phyloP scores from a whole-genome alignment of 257 asterid genomes.

The Solanum okadae region DNA sequence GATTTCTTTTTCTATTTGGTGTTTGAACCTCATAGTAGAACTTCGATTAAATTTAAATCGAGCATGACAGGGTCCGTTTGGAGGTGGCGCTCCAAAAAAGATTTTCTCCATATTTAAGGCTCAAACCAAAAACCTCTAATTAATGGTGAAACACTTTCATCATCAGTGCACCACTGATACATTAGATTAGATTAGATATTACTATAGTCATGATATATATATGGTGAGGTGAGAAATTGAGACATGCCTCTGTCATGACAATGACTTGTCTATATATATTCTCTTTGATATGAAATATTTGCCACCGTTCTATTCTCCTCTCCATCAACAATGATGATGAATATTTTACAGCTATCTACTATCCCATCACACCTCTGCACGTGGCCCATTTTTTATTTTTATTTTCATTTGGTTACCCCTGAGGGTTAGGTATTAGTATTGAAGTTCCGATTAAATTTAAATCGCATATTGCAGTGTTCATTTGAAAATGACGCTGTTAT shows the following conservation, averaged over 20 bases:
- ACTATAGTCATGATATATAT: neutral
- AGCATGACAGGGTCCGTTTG: fast-evolving
- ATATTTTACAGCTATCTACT: neutral
- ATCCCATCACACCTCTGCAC: neutral
- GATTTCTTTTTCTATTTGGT: too few relatives aligned
- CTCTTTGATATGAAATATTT: neutral
- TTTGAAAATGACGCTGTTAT: too few relatives aligned
- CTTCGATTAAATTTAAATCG: too few relatives aligned
- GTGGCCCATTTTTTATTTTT: neutral
- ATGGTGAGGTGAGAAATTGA: neutral
- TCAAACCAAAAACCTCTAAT: fast-evolving
- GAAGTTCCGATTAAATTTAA: too few relatives aligned
- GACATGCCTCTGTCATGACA: slow-evolving; percentile 2
- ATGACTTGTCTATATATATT: neutral
- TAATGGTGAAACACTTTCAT: too few relatives aligned
- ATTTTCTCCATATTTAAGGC: too few relatives aligned
- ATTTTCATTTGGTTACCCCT: too few relatives aligned
- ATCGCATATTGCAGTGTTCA: too few relatives aligned
- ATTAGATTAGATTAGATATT: neutral
- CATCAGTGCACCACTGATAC: too few relatives aligned
- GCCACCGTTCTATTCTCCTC: neutral
- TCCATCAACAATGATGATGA: neutral
- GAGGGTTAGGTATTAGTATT: too few relatives aligned
- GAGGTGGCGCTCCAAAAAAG: too few relatives aligned
- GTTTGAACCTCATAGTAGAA: too few relatives aligned